phyloP scores from a whole-genome alignment of 345 rosid species.

The Lepidium sativum region DNA sequence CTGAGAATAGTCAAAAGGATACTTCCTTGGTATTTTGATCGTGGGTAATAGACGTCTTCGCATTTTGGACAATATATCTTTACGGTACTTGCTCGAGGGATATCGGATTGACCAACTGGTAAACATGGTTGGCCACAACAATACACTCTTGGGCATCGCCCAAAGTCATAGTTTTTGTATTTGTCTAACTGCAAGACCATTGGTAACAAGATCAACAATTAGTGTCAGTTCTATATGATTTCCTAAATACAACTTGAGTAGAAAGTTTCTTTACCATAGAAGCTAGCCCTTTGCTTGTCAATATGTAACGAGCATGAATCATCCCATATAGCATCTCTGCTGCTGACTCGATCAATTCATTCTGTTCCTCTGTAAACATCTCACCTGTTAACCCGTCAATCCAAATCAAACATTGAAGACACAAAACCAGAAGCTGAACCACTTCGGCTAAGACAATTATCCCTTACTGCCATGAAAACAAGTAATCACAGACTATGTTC shows the following conservation, averaged over 20 bases:
- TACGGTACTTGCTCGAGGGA: conserved; percentile 92
- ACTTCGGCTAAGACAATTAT: not conserved
- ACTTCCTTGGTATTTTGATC: conserved; percentile 99
- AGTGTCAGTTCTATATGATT: not conserved
- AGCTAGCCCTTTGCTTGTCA: conserved; percentile 93
- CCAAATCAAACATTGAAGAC: conserved; percentile 23
- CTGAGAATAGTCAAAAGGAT: conserved; percentile 43
- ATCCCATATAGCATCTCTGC: conserved; percentile 97
- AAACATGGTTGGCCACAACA: conserved; percentile 99
- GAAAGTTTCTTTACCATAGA: conserved; percentile 64
- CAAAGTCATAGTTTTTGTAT: conserved; percentile 81
- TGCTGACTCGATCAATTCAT: conserved; percentile 89
- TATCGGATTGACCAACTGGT: conserved; percentile 97
- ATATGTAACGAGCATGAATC: conserved; percentile 85
- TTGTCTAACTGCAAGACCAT: conserved; percentile 27
- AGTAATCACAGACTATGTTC: not conserved
- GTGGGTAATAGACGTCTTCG: conserved; percentile 92
- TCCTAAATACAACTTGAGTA: not conserved
- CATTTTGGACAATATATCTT: conserved; percentile 96
- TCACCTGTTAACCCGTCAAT: conserved; percentile 55
- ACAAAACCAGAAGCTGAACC: not conserved
- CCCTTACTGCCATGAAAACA: not conserved
- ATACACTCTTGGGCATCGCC: conserved; percentile 96
- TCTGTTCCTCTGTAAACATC: conserved; percentile 92
- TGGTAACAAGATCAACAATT: not conserved